Conservation (phyloP, 1,284 basidiomycete species). For the Melampsora americana region DNA sequence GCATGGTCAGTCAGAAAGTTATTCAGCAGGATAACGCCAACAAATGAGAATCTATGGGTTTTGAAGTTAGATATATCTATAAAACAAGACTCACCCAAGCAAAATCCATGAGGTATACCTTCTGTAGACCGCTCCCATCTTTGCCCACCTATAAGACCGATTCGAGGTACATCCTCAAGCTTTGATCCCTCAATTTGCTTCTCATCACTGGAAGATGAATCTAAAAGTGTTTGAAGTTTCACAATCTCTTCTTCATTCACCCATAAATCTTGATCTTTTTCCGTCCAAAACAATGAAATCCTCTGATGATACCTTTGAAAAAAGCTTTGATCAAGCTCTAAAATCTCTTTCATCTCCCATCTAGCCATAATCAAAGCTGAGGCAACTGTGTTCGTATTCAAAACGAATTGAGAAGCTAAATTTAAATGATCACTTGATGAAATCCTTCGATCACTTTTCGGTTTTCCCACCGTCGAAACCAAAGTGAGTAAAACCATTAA, state of each 20-base stretch:
- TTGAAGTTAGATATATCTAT: too few species aligned
- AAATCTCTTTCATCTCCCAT: constrained; percentile 40
- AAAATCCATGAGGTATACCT: constrained; percentile 35
- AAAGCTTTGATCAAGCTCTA: constrained; percentile 15
- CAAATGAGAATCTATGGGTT: not conserved
- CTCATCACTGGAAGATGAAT: not conserved
- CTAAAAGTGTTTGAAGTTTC: constrained; percentile 5
- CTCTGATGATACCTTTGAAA: constrained; percentile 2
- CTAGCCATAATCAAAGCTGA: constrained; percentile 36
- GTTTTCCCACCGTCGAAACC: not conserved
- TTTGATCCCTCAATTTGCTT: not conserved
- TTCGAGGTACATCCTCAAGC: not conserved
- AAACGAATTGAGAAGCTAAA: not conserved
- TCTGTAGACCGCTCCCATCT: constrained; percentile 17
- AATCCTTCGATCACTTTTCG: not conserved
- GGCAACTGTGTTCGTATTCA: constrained; percentile 18
- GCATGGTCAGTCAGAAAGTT: not conserved
- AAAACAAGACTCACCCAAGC: constrained; percentile 41
- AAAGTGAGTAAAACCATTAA: not conserved
- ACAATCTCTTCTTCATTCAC: constrained; percentile 29
- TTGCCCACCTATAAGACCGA: not conserved
- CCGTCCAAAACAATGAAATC: constrained; percentile 19
- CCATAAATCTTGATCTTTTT: constrained; percentile 26
- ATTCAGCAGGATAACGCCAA: not conserved
- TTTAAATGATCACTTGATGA: constrained; percentile 9